Base-by-base conservation (phyloP, 148 eudicot species). In the Bassia scoparia region DNA sequence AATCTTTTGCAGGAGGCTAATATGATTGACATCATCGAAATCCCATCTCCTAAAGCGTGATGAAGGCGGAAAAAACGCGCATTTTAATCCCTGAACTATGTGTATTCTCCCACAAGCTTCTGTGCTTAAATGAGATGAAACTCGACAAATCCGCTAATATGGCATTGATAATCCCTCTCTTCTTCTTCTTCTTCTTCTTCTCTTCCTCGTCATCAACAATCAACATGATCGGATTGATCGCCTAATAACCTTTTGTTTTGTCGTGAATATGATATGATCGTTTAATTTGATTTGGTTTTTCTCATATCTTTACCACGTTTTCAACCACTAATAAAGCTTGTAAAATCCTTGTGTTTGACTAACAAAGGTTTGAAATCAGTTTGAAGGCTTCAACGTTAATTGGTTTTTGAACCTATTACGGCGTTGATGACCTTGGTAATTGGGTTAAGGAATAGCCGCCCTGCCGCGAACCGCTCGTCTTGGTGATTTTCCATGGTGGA, bases 21-120 rank as follows among this genome's bases (percentile, higher is more conserved):
- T 14, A 88, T 35, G 85, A 89, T 11, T 0, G 96, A 87, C 90
- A 90, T 86, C 52, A 93, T 61, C 9, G 98, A 87, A 37, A 84
- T 74, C 31, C 96, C 98, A 48, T 93, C 98, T 4, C 98, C 98
- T 14, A 90, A 38, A 15, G 93, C 89, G 68, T 93, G 98, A 59
- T 93, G 98, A 37, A 87, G 15, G 14, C 98, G 78, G 12, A 88
- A 61, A n/a, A 41, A 90, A 71, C 3, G 59, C 74, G 23, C 89
- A 86, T 1, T 81, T 87, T 17, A 84, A 69, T 1, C 79, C 84
- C 56, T 37, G 65, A 14, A 93, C 56, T 0, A 90, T 10, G 43
- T 93, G 98, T 0, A 89, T 18, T n/a, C 63, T 92, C 93, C 96
- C 97, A 92, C 3, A 92, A 73, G 0, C 90, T 5, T 84, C 85